phyloP scores from a whole-genome alignment of 2,329 filamentous ascomycete genomes.

The Biscogniauxia sp. region DNA sequence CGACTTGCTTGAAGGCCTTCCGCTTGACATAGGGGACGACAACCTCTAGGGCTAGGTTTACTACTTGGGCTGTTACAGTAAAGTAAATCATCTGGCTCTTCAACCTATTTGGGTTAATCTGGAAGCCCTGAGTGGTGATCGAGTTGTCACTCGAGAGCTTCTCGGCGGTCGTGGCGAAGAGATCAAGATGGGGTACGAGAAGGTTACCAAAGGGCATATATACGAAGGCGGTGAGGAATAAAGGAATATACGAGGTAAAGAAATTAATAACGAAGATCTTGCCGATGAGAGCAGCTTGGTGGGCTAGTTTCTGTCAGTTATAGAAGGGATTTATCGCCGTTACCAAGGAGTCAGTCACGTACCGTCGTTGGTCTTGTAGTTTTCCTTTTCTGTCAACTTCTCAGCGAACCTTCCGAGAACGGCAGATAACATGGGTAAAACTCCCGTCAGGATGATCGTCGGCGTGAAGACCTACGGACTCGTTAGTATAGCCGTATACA shows the following conservation, averaged over 20 bases:
- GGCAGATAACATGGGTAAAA: conserved; percentile 74
- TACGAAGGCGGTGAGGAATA: conserved; percentile 90
- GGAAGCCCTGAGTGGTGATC: conserved; percentile 63
- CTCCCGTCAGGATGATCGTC: conserved; percentile 78
- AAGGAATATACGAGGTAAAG: conserved; percentile 89
- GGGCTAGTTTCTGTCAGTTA: conserved; percentile 45
- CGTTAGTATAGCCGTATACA: conserved; percentile 10
- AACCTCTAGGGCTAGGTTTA: conserved; percentile 82
- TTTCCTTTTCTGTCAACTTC: conserved; percentile 77
- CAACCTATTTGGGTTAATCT: conserved; percentile 79
- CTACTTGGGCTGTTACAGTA: conserved; percentile 87
- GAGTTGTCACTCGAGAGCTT: conserved; percentile 75
- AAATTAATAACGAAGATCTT: conserved; percentile 97
- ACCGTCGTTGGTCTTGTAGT: conserved; percentile 84
- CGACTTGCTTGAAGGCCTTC: conserved; percentile 73
- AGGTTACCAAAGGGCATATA: conserved; percentile 88
- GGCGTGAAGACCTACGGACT: conserved; percentile 72
- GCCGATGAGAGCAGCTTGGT: conserved; percentile 79
- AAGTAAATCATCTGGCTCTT: conserved; percentile 94
- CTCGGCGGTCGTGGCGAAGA: conserved; percentile 73
- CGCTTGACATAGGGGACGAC: conserved; percentile 84
- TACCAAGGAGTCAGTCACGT: conserved; percentile 5
- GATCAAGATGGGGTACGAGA: conserved; percentile 80
- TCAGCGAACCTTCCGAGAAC: conserved; percentile 76
- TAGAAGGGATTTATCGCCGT: conserved; percentile 1